Evolutionary conservation across 495 filamentous ascomycete species (phyloP), one percentile per base, ranked within the genome.

Genomic region (Neurospora sp.): DNA sequence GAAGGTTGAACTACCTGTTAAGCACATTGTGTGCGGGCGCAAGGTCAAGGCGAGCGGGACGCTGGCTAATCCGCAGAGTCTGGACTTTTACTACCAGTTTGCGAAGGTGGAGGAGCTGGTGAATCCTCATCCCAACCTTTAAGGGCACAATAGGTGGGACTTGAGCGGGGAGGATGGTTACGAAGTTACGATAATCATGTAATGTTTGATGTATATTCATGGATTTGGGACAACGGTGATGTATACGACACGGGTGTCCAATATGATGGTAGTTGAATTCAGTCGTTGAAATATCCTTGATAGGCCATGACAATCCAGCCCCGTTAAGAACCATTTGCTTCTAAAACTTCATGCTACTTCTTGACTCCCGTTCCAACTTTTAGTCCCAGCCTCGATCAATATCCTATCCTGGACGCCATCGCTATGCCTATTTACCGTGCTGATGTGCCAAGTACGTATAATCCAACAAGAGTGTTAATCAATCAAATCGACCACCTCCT

Each of bases 1-100:
- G 79, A 96, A 96, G 80, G 92, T 96, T 28, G 93, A 96, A 77
- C 78, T 96, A 11, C 92, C 93, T 3, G 91, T 96, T 34, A 96
- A 94, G 84, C 91, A 93, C 81, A 94, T 94, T 72, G 89, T 96
- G 2, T 92, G 88, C 0, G 93, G 93, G 0, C 88, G 89, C 74
- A 86, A 82, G 72, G 88, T 96, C 80, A 92, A 92, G 83, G 88
- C 92, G 0, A 92, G 89, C 71, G 91, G 91, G 13, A 94, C 93
- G 19, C 80, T 96, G 75, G 85, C 92, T 34, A 96, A 96, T 78
- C 91, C 91, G 4, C 82, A 90, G 79, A 90, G 89, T 74, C 77
- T 95, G 70, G 85, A 94, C 17, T 94, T 85, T 77, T 94, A 94
- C 78, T 94, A 94, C 78, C 89, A 87, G 80, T 95, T 94, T 82